Evolutionary conservation across 352 stramenopile species (phyloP), one percentile per base, ranked within the genome.

Genomic region (Globisporangium acanthophoron): DNA sequence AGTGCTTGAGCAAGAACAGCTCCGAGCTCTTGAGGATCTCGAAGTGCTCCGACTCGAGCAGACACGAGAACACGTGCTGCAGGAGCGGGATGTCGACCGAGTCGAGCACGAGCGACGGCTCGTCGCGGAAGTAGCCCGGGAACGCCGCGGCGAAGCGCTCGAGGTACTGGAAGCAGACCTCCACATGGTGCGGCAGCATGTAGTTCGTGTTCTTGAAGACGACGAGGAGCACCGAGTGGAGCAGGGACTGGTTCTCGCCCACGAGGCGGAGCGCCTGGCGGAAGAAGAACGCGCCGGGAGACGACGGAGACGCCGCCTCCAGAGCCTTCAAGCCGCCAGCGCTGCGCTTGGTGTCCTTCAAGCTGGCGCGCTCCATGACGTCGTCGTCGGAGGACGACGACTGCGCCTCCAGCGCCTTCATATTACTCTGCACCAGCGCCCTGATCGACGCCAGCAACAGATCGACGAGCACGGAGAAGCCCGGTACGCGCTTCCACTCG

Each of bases 21-120:
- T 86, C 65, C 2, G 82, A 75, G 43, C 64, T 61, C 63, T 88
- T 88, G 11, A 92, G 58, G 49, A 92, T 78, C 59, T 85, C 70
- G 46, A 85, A 90, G 57, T 92, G 82, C 55, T 90, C 79, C 18
- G 82, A 90, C 24, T 76, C 69, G 24, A 92, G 53, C 35, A 92
- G 66, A 27, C 67, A 71, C 27, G 76, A 69, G 54, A 92, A 90
- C 18, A 90, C 68, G 43, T 76, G 77, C 5, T 49, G 43, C 31
- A 89, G 58, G 44, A 73, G 59, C 56, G 70, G 59, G 7, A 71
- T 61, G 51, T 86, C 71, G 21, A 68, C 73, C 5, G 48, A 53
- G 18, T 56, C 62, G 29, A 39, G 39, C 55, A 69, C 60, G 33
- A 54, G 58, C 0, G 60, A 27, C 45, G 58, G 37, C 40, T 84